Conservation (phyloP, 1,284 basidiomycete species). For the Moesziomyces antarcticus region DNA sequence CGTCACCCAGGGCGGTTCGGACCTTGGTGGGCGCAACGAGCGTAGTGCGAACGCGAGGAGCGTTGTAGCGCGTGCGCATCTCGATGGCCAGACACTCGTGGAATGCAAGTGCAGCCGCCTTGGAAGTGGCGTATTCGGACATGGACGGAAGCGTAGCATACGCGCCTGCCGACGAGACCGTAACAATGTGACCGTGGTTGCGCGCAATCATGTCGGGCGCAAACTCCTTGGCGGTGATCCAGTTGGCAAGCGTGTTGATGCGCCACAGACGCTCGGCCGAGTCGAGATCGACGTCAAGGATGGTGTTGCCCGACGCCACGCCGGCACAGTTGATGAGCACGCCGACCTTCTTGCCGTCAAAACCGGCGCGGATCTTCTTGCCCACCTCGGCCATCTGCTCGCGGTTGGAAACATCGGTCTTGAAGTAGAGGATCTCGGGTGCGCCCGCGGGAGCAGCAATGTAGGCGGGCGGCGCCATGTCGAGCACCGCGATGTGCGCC, state of each 20-base stretch:
- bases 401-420: slow-evolving; percentile 62
- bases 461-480: slow-evolving; percentile 62
- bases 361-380: slow-evolving; percentile 47
- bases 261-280: slow-evolving; percentile 50
- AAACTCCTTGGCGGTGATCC: slow-evolving; percentile 62
- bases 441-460: slow-evolving; percentile 57
- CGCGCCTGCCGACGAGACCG: slow-evolving; percentile 59
- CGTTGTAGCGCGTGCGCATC: slow-evolving; percentile 59
- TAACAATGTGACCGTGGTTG: slow-evolving; percentile 66
- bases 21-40: slow-evolving; percentile 65
- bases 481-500: slow-evolving; percentile 63
- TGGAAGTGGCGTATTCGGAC: slow-evolving; percentile 61
- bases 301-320: slow-evolving; percentile 57
- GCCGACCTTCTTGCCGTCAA: slow-evolving; percentile 52
- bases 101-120: slow-evolving; percentile 64
- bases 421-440: slow-evolving; percentile 64
- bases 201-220: slow-evolving; percentile 58
- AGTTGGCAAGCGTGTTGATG: slow-evolving; percentile 64
- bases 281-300: slow-evolving; percentile 55
- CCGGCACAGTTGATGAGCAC: slow-evolving; percentile 65
- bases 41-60: slow-evolving; percentile 60
- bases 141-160: slow-evolving; percentile 61
- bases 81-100: slow-evolving; percentile 63
- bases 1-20: slow-evolving; percentile 62
- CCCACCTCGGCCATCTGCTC: slow-evolving; percentile 56